Evolutionary conservation across 176 grass and related monocot species (phyloP), one percentile per base, ranked within the genome.

Genomic region (Poa annua): DNA sequence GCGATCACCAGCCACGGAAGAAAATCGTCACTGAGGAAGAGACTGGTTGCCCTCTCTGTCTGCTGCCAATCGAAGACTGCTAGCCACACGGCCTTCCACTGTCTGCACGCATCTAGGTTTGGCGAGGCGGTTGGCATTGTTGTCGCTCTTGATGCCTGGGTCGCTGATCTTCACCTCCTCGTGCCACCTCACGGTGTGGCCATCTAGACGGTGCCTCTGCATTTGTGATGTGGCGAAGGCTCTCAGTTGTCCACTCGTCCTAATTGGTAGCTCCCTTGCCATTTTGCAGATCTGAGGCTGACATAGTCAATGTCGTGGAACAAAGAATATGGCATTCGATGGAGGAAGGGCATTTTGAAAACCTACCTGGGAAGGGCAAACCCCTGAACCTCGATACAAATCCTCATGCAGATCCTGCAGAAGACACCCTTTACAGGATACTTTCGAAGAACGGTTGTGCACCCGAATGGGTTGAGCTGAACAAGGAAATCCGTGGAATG

Each of bases 291-390:
- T 94, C 95, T 32, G 90, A 97, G 77, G 91, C 86, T 74, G 95
- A 94, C 66, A 94, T 97, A 67, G 64, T 86, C 20, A 97, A 94
- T 84, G 92, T 97, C 6, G 95, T 97, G 76, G 95, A 97, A 87
- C 95, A 84, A 88, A 91, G 92, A 75, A 94, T 97, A 88, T 97
- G 95, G 88, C 90, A 91, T 54, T 92, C 95, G 7, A 97, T 97
- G 92, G 95, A 97, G 85, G 88, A 94, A 88, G 95, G 95, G 12
- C 92, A 94, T 47, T 94, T 97, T 41, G 92, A 97, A 78, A 97
- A 97, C 17, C 88, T 97, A 20, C 90, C 88, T 15, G 95, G 95
- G 54, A 97, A 92, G 84, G 95, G 95, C 35, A 92, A 90, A 71
- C 95, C 95, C 45, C 73, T 97, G 22, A 87, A 97, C 71, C 89